A percentile compares a stretch with the other conserved stretches of the same genome.
Evolutionary conservation across 2,329 filamentous ascomycete species (phyloP).

Genomic region (Talaromyces sp.): DNA sequence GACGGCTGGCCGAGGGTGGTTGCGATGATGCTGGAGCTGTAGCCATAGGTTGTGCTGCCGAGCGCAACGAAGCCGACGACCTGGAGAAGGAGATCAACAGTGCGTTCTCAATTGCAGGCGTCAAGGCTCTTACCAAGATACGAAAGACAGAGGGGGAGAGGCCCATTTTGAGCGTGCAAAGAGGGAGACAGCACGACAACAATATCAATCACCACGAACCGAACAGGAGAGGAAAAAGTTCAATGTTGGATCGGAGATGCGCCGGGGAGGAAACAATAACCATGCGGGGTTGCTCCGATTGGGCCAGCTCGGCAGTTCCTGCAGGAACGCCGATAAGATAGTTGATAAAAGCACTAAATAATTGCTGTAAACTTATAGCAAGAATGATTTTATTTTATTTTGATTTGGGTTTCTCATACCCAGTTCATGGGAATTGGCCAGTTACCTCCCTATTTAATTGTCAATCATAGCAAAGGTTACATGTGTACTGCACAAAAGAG

Average conservation of each 20-base stretch:
- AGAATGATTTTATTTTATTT: too few relatives aligned
- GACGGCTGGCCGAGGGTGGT: slow-evolving; percentile 12
- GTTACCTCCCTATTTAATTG: too few relatives aligned
- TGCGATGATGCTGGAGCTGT: slow-evolving; percentile 11
- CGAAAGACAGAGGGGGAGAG: neutral
- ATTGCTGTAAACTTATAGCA: too few relatives aligned
- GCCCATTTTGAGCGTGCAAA: neutral
- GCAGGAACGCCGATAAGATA: neutral
- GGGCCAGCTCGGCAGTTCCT: neutral
- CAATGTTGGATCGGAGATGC: neutral
- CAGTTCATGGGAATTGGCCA: too few relatives aligned
- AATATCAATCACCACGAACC: neutral
- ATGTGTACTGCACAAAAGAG: too few relatives aligned
- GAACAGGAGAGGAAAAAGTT: neutral
- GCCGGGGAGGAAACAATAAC: neutral
- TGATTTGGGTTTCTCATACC: too few relatives aligned
- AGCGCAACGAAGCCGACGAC: slow-evolving; percentile 11
- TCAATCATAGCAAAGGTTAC: too few relatives aligned
- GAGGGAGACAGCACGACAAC: neutral
- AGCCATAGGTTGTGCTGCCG: slow-evolving; percentile 11
- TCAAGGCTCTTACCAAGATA: neutral
- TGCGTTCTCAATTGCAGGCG: neutral
- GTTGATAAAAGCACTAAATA: neutral
- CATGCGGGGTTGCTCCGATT: neutral
- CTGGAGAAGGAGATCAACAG: neutral